Evolutionary conservation across 805 yeast genomes (phyloP).

Genomic region (Yarrowia keelungensis): DNA sequence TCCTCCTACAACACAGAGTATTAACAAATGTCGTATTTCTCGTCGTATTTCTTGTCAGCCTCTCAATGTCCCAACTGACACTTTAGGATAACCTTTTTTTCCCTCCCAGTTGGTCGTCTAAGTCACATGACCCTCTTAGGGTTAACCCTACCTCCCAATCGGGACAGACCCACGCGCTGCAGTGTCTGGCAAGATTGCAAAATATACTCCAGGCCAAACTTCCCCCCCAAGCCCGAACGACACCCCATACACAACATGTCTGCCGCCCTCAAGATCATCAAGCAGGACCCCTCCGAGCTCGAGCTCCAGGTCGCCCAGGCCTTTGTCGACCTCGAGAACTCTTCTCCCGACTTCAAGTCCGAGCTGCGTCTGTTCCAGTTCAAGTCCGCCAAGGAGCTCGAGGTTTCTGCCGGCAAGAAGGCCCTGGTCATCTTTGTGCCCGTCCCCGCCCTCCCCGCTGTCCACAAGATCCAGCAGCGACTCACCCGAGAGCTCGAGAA

Average conservation of each 20-base stretch:
- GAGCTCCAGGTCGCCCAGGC: constrained; percentile 99
- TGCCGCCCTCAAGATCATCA: constrained; percentile 94
- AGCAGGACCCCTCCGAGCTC: constrained; percentile 95
- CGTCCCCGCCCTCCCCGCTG: constrained; percentile 97
- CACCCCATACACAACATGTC: constrained; percentile 65
- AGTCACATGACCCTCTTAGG: constrained; percentile 19
- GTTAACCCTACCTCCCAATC: constrained; percentile 32
- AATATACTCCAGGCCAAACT: constrained; percentile 25
- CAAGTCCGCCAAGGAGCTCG: constrained; percentile 98
- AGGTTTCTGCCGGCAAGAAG: constrained; percentile 97
- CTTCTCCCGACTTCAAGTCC: constrained; percentile 95
- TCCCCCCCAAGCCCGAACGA: constrained; percentile 40
- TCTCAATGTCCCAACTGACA: too few relatives aligned
- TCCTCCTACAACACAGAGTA: too few relatives aligned
- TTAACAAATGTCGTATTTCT: too few relatives aligned
- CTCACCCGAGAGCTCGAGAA: constrained; percentile 99
- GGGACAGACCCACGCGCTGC: constrained; percentile 28
- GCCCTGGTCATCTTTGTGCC: constrained; percentile 98
- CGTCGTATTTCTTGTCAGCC: too few relatives aligned
- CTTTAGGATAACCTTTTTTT: too few relatives aligned
- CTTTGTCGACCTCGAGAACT: constrained; percentile 90
- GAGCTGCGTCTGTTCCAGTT: constrained; percentile 98
- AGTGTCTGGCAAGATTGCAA: constrained; percentile 13
- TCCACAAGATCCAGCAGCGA: constrained; percentile 90
- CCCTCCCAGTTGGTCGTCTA: too few relatives aligned